phyloP scores from a whole-genome alignment of 495 filamentous ascomycete genomes.

The Hapsidospora chrysogenum region DNA sequence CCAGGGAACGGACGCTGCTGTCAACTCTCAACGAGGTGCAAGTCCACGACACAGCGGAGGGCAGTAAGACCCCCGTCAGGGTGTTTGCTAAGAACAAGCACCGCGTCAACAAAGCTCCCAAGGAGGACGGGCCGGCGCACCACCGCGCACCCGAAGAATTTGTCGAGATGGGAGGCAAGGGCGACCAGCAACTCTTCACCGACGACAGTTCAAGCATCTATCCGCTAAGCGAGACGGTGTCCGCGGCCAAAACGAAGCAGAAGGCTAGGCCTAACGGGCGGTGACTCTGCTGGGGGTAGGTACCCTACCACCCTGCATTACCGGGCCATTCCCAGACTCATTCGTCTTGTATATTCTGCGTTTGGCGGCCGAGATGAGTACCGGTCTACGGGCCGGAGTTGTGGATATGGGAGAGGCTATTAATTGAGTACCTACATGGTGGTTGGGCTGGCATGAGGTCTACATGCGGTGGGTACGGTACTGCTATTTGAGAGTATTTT shows the following conservation, averaged over 20 bases:
- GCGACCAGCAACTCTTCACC: slow-evolving; percentile 60
- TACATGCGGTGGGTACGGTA: too few relatives aligned
- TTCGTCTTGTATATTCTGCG: too few relatives aligned
- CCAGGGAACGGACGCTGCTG: slow-evolving; percentile 71
- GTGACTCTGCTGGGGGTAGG: too few relatives aligned
- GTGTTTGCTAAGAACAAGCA: slow-evolving; percentile 58
- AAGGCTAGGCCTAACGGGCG: background rate
- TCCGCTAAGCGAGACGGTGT: slow-evolving; percentile 15
- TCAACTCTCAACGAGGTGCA: slow-evolving; percentile 66
- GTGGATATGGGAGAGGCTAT: too few relatives aligned
- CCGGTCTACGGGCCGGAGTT: too few relatives aligned
- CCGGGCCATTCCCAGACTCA: too few relatives aligned
- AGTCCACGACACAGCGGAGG: slow-evolving; percentile 40
- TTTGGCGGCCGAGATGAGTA: too few relatives aligned
- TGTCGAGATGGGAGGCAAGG: slow-evolving; percentile 63
- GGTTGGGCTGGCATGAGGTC: too few relatives aligned
- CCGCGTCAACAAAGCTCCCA: slow-evolving; percentile 11
- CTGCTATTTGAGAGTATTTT: too few relatives aligned
- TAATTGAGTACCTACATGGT: too few relatives aligned
- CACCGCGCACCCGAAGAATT: slow-evolving; percentile 58
- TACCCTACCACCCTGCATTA: too few relatives aligned
- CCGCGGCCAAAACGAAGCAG: slow-evolving; percentile 8
- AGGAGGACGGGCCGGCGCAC: slow-evolving; percentile 45
- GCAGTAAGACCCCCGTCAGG: slow-evolving; percentile 45
- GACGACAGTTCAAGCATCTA: slow-evolving; percentile 39